Base-by-base conservation (phyloP, 2,329 filamentous ascomycete species). In the Scedosporium aurantiacum region DNA sequence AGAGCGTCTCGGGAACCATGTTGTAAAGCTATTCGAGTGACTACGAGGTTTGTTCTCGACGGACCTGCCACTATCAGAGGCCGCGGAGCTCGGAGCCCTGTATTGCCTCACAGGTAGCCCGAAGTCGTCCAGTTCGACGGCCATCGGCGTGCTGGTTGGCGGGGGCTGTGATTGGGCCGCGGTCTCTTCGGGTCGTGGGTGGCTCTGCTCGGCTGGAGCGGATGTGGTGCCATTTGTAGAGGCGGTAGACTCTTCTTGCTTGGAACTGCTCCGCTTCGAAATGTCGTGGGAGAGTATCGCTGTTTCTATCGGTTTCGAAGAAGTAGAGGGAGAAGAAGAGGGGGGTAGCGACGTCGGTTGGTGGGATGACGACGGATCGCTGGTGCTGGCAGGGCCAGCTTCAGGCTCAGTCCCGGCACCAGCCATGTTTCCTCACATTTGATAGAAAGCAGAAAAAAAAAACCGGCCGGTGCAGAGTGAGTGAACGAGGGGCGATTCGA, bases 71-170 rank as follows among this genome's bases (percentile, higher is more conserved):
- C 58, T 32, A 6, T 43, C 58, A 4, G 58, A 54, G 32, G 58
- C 28, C 16, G 47, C 6, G 12, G 58, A 23, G 58, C 28, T 54
- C 32, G 45, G 45, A 32, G 58, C 25, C 8, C 23, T 47, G 41
- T 55, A 60, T 55, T 54, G 58, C 47, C 45, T 60, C 41, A 60
- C 41, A 16, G 58, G 58, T n/a, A 60, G 58, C n/a, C 58, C 58
- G 41, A 60, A 60, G 14, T 60, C 58, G 32, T 60, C 58, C 1
- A 41, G 58, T 32, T 60, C 45, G 41, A 40, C 28, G 41, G 58
- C 47, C 58, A 60, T 60, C 14, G 58, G 27, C n/a, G 47, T 10
- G 8, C 27, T 16, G 8, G 28, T 28, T 8, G 58, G 27, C 58
- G 7, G 58, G 10, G 8, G 28, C 28, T 18, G 58, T 8, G 45